Evolutionary conservation across 495 filamentous ascomycete species (phyloP), one percentile per base, ranked within the genome.

Genomic region (Haplographium delicatum): DNA sequence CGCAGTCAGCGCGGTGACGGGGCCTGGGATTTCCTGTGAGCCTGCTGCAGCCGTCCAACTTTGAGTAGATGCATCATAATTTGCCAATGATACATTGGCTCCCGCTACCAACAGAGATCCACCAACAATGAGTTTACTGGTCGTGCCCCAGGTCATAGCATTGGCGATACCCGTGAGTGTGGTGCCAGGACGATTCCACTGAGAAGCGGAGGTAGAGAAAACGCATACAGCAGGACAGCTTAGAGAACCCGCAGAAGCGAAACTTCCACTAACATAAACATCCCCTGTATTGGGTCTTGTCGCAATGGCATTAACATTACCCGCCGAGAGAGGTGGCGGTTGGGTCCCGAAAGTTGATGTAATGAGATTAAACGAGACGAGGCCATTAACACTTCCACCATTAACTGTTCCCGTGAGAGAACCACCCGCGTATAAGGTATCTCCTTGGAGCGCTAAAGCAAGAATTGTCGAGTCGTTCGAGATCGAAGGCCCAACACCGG

Each of bases 201-300:
- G 84, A 4, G 73, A 76, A 5, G 67, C 70, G 2, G 71, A 60
- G 13, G 81, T 78, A 58, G 83, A 81, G 65, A 83, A 91, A 49
- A 84, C 72, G 68, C 93, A 99, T 18, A 99, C 79, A 35, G 78
- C 80, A 1, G 82, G 77, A 61, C 93, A 99, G 31, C 73, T 80
- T 19, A 96, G 75, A 8, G 84, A 81, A n/a, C 93, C 94, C 24
- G 90, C 94, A 8, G 74, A 73, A 2, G 78, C 71, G 57, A 97
- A 98, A 23, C 74, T 79, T 24, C 93, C 93, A 13, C 83, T 93
- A 25, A 97, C 82, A 63, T 88, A 99, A 26, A 99, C 74, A 33
- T 91, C 78, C 1, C 72, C 68, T 23, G 82, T 82, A 49, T 71
- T 74, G 4, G 86, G 83, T 30, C 81, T 81, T 5, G 96, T 86